Base-by-base conservation (phyloP, 352 stramenopile species). In the Pythium aphanidermatum region DNA sequence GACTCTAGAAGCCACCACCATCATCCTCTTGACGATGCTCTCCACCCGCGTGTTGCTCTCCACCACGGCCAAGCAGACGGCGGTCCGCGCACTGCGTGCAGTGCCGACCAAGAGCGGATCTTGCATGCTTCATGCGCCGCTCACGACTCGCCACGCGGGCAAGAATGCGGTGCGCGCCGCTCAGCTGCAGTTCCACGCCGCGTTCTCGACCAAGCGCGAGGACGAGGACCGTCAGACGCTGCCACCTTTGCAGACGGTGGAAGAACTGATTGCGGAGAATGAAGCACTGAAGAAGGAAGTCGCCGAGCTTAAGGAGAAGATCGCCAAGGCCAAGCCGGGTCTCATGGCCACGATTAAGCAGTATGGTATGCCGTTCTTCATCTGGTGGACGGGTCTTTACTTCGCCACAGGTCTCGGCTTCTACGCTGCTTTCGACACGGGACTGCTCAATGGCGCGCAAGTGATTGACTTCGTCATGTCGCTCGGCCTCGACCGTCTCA, bases 401-500 rank as follows among this genome's bases (percentile, higher is more conserved):
- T 35, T 84, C 24, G 70, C 47, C 34, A 83, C 74, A 11, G 81
- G 76, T 24, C 64, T 82, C n/a, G 72, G 63, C 23, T 68, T 95
- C 34, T 94, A 90, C 56, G 64, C 64, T 39, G 84, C 76, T n/a
- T 72, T 93, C 34, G 76, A 87, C 36, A 74, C 61, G 31, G 77
- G 74, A 2, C 51, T 87, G 23, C 53, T 93, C 37, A 72, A 83
- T 13, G 76, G 83, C 35, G 53, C 70, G n/a, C 74, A 84, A 34
- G 82, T 83, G 43, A 88, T 95, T 36, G 73, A 96, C 42, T 79
- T 91, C 33, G 69, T 95, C 48, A 83, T 86, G 65, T 69, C 71
- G 36, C 64, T 94, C 19, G 83, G 83, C 0, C 63, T 93, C 17
- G 83, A 95, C 60, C 66, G 68, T 29, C 67, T 83, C 49, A 75